Evolutionary conservation across 768 basidiomycete species (phyloP).

Genomic region (Tremella mesenterica): DNA sequence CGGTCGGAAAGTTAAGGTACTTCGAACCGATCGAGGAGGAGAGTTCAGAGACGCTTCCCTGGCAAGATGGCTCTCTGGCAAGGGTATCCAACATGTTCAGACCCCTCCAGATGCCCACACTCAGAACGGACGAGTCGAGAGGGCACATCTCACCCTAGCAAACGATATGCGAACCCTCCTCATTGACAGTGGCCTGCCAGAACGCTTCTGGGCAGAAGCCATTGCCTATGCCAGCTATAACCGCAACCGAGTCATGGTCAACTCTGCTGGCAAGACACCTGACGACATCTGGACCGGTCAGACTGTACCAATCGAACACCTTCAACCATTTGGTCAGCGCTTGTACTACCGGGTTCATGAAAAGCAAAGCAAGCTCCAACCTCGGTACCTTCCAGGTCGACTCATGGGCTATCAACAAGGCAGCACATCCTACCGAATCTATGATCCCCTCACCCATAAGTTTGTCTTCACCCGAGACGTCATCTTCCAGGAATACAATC

Average conservation of each 20-base stretch:
- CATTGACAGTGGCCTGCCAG: neutral
- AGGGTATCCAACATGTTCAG: constrained; percentile 1
- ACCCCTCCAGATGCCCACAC: constrained; percentile 12
- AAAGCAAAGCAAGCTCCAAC: neutral
- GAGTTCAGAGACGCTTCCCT: too few relatives aligned
- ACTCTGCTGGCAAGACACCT: neutral
- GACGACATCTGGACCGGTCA: neutral
- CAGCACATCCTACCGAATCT: neutral
- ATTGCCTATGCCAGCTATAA: neutral
- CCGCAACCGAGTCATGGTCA: neutral
- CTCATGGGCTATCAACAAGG: neutral
- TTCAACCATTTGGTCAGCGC: neutral
- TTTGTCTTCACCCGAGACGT: neutral
- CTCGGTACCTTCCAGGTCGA: neutral
- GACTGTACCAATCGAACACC: neutral
- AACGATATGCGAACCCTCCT: constrained; percentile 12
- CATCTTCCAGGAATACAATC: too few relatives aligned
- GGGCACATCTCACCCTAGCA: constrained; percentile 13
- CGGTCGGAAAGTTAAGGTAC: constrained; percentile 4
- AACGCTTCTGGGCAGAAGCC: constrained; percentile 2
- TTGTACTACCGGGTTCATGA: neutral
- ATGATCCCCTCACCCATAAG: neutral
- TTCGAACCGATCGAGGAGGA: constrained; percentile 18
- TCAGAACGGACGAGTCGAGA: constrained; percentile 16
- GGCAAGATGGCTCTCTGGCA: too few relatives aligned